phyloP scores from a whole-genome alignment of 768 basidiomycete species.

The Amyloporia xantha region DNA sequence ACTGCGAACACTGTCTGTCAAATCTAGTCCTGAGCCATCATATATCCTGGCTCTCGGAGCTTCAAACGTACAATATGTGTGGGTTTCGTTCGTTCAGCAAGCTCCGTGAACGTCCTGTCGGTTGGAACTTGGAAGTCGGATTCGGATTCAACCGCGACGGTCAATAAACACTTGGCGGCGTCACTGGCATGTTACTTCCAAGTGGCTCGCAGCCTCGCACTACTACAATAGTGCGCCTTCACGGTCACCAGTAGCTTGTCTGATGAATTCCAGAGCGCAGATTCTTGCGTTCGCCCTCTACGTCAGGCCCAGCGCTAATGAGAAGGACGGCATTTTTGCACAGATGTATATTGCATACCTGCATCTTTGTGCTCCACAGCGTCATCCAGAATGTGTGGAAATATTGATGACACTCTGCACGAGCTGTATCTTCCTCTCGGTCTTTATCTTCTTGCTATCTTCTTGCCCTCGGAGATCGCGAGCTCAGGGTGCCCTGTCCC shows the following conservation, averaged over 20 bases:
- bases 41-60: too few relatives aligned
- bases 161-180: too few relatives aligned
- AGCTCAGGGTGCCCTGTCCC: constrained; percentile 15
- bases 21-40: too few relatives aligned
- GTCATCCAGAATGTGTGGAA: constrained; percentile 89
- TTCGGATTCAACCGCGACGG: too few relatives aligned
- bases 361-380: constrained; percentile 79
- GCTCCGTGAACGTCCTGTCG: too few relatives aligned
- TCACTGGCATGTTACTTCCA: too few relatives aligned
- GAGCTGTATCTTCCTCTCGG: constrained; percentile 93
- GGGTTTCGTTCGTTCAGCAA: too few relatives aligned
- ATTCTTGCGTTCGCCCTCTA: constrained; percentile 85
- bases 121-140: too few relatives aligned
- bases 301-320: constrained; percentile 40
- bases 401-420: constrained; percentile 89
- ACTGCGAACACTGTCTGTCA: too few relatives aligned
- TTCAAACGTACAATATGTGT: too few relatives aligned
- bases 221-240: too few relatives aligned
- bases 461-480: constrained; percentile 37
- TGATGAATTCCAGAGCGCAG: constrained; percentile 85
- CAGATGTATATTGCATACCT: constrained; percentile 32
- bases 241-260: constrained; percentile 88
- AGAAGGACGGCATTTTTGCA: neutral
- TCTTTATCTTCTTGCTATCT: constrained; percentile 89
- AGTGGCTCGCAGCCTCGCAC: too few relatives aligned